Percentiles rank a stretch among this genome's conserved stretches.
Conservation (phyloP, 2,329 filamentous ascomycete species). For the Penicillium rolfsii region DNA sequence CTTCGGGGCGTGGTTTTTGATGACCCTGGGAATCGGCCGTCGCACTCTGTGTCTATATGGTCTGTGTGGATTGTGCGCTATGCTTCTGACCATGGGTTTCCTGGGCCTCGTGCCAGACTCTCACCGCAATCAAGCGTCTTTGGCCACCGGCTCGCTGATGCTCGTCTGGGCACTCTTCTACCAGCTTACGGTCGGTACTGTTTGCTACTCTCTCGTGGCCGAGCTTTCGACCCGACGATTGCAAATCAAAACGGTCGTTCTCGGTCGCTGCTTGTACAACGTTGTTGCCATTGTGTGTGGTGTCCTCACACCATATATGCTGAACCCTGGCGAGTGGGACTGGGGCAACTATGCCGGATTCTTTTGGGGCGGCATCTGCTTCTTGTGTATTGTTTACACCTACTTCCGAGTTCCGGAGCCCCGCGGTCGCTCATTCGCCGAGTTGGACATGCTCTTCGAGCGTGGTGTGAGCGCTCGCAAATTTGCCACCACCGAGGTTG, state of each 20-base stretch:
- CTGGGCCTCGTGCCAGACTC: slow-evolving; percentile 70
- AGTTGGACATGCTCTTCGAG: slow-evolving; percentile 85
- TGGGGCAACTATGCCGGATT: slow-evolving; percentile 88
- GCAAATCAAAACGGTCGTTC: slow-evolving; percentile 88
- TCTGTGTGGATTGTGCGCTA: slow-evolving; percentile 70
- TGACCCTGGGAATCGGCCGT: slow-evolving; percentile 74
- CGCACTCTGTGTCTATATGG: slow-evolving; percentile 76
- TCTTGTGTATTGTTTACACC: slow-evolving; percentile 78
- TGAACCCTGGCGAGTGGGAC: slow-evolving; percentile 83
- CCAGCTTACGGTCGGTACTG: slow-evolving; percentile 84
- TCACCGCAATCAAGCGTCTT: slow-evolving; percentile 63
- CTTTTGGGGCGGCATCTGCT: slow-evolving; percentile 83
- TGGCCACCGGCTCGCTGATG: slow-evolving; percentile 86
- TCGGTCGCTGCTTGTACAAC: slow-evolving; percentile 80
- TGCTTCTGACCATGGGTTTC: slow-evolving; percentile 85
- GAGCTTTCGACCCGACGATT: slow-evolving; percentile 81
- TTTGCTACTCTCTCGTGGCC: slow-evolving; percentile 85
- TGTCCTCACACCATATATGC: slow-evolving; percentile 88
- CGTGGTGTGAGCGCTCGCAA: slow-evolving; percentile 70
- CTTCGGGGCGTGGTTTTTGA: slow-evolving; percentile 79
- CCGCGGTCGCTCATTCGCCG: slow-evolving; percentile 77
- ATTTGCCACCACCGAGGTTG: slow-evolving; percentile 63
- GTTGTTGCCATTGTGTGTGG: slow-evolving; percentile 79
- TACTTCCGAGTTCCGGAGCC: slow-evolving; percentile 84
- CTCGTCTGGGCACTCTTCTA: slow-evolving; percentile 80